A percentile compares a stretch with the other conserved stretches of the same genome.
Evolutionary conservation across 139 green algal species (phyloP).

Genomic region (Micractinium conductrix): DNA sequence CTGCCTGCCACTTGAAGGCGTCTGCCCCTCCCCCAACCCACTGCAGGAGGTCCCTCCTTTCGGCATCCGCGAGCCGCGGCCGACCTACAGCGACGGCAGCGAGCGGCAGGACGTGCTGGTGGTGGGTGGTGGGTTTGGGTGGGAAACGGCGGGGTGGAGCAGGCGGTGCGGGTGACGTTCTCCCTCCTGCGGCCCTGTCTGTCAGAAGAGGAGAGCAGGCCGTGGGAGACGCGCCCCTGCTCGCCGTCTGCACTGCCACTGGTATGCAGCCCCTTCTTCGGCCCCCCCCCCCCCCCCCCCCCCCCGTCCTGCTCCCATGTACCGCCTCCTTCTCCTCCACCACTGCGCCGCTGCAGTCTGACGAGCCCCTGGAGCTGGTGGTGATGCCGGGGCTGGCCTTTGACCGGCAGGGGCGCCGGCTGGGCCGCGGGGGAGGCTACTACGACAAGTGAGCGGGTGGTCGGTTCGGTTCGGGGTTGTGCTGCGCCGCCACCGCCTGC

Average conservation of each 20-base stretch:
- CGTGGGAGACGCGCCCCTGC: too few relatives aligned
- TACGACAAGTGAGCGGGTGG: too few relatives aligned
- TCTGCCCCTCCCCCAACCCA: neutral
- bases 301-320: too few relatives aligned
- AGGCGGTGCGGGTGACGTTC: too few relatives aligned
- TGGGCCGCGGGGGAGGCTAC: slow-evolving; percentile 81
- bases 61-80: slow-evolving; percentile 75
- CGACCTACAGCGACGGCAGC: slow-evolving; percentile 52
- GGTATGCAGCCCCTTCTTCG: too few relatives aligned
- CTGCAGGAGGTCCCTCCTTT: slow-evolving; percentile 68
- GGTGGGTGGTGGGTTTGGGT: too few relatives aligned
- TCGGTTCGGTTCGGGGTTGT: too few relatives aligned
- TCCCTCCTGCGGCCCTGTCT: too few relatives aligned
- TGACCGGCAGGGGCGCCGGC: slow-evolving; percentile 57
- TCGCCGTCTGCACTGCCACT: too few relatives aligned
- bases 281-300: neutral
- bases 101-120: slow-evolving; percentile 54
- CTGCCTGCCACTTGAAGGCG: neutral
- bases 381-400: slow-evolving; percentile 88
- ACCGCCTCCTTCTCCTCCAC: neutral
- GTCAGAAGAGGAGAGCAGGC: too few relatives aligned
- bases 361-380: slow-evolving; percentile 67
- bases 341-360: neutral
- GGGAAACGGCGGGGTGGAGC: too few relatives aligned
- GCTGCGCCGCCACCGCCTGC: too few relatives aligned